These are phyloP conservation scores for Malassezia psittaci DNA, from an alignment of 1,284 basidiomycete species.

Conservation along the genomic window DNA sequence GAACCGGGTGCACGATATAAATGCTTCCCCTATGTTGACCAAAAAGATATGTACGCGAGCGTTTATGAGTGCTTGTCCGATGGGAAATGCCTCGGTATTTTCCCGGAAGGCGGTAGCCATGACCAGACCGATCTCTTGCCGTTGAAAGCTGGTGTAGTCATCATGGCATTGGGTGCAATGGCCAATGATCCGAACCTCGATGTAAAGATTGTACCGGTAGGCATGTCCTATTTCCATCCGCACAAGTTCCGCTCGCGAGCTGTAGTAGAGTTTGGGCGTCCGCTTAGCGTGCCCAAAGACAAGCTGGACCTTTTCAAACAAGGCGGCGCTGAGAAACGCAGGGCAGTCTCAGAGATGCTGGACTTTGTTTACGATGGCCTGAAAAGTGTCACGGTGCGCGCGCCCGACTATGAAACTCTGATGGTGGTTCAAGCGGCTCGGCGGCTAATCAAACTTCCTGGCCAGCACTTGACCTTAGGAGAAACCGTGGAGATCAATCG, in stretches of 20 bases:
- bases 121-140: slow-evolving; percentile 47
- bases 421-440: slow-evolving; percentile 96
- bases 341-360: slow-evolving; percentile 79
- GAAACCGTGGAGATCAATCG: slow-evolving; percentile 96
- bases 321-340: slow-evolving; percentile 77
- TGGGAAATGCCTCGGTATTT: slow-evolving; percentile 60
- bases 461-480: slow-evolving; percentile 82
- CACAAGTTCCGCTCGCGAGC: slow-evolving; percentile 48
- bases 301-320: slow-evolving; percentile 80
- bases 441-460: slow-evolving; percentile 85
- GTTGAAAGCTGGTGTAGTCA: slow-evolving; percentile 47
- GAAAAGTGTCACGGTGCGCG: slow-evolving; percentile 89
- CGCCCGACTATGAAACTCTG: slow-evolving; percentile 94
- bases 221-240: slow-evolving; percentile 47
- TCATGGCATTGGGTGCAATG: slow-evolving; percentile 49
- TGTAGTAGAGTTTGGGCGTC: slow-evolving; percentile 90
- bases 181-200: slow-evolving; percentile 40
- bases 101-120: slow-evolving; percentile 45
- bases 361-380: slow-evolving; percentile 90
- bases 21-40: slow-evolving; percentile 58
- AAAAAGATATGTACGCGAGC: slow-evolving; percentile 85
- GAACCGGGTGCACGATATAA: slow-evolving; percentile 33
- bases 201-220: slow-evolving; percentile 46
- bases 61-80: slow-evolving; percentile 81
- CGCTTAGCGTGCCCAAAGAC: slow-evolving; percentile 75